Base-by-base conservation (phyloP, 163 green algal genomes). In the Chlamydomonas reinhardtii region DNA sequence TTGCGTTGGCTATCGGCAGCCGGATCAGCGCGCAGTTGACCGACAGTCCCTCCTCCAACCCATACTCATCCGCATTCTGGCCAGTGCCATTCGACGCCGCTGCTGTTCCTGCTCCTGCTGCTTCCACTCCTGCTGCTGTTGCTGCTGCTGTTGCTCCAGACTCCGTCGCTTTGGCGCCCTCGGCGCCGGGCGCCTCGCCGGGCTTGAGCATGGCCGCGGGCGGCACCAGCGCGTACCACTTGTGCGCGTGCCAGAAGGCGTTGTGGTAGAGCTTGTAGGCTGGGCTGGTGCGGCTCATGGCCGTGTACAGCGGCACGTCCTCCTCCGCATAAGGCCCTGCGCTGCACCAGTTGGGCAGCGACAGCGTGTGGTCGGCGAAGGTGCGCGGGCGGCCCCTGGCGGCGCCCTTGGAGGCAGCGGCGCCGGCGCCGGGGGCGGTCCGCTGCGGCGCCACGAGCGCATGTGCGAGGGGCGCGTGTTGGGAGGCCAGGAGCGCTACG, bases 211-310 rank as follows among this genome's bases (percentile, higher is more conserved):
- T 81, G 16, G 75, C 66, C 0, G 66, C 66, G 1, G 73, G 65
- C 2, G 68, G 74, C 14, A 94, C 31, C 9, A 93, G 66, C 35
- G 84, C 84, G 56, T 88, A 93, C 74, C 84, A 92, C 73, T 90
- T 86, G 52, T 87, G 77, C 64, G 90, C 91, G 70, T 95, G 92
- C 74, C 87, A 93, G 80, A 86, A 95, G 14, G 94, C 62, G 86
- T 95, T 96, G 75, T 93, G 88, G 68, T 94, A 96, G 22, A 94
- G 71, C 65, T 92, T 93, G 65, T 92, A 76, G 11, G 85, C 72
- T 34, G 84, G 68, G 32, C 81, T 73, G 24, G 73, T 85, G n/a
- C 87, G 75, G 2, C 78, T 82, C 86, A 94, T 93, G 35, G 37
- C 61, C 4, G 83, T 94, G 56, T 83, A 84, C 2, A 52, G 34